Evolutionary conservation across 805 yeast genomes (phyloP), one percentile per base, ranked within the genome.

Genomic region (Wickerhamomyces tratensis): DNA sequence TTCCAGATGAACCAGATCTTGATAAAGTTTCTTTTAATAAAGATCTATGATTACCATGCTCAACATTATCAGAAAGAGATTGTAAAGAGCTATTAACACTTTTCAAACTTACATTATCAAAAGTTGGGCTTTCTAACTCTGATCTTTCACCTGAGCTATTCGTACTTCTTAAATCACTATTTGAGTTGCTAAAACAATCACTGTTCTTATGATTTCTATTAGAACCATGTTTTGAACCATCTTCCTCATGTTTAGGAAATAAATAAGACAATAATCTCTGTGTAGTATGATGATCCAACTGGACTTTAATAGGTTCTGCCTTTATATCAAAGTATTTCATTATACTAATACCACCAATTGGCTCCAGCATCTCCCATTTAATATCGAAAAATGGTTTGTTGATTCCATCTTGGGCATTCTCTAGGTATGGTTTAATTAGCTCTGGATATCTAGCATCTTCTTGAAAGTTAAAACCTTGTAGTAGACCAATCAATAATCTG

Each of bases 301-400:
- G 78, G 29, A 81, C 63, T 42, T 70, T 67, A 39, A 79, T 51
- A 1, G 88, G 85, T 38, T 72, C 74, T 34, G 77, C 56, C 0
- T 61, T 49, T 25, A 79, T 58, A n/a, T 63, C 54, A 33, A 80
- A 73, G 34, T 69, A 63, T 36, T 71, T 72, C 54, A 80, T 63
- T 29, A 77, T 71, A 0, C 72, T 57, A 25, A 81, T 81, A 7
- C 88, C 88, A 10, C 86, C 86, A 27, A 80, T 76, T 0, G 84
- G 77, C 6, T 68, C 69, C 26, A 74, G 62, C 65, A 76, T 63
- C 13, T 65, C 63, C 88, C 87, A 81, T 11, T 63, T 61, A 11
- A 71, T 55, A 39, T 59, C 57, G 13, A 65, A 59, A 61, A 71
- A 57, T 3, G 74, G 69, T 12, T 46, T 48, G 29, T 62, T 57